Conservation (phyloP, 768 basidiomycete genomes). For the Punctularia strigosozonata region DNA sequence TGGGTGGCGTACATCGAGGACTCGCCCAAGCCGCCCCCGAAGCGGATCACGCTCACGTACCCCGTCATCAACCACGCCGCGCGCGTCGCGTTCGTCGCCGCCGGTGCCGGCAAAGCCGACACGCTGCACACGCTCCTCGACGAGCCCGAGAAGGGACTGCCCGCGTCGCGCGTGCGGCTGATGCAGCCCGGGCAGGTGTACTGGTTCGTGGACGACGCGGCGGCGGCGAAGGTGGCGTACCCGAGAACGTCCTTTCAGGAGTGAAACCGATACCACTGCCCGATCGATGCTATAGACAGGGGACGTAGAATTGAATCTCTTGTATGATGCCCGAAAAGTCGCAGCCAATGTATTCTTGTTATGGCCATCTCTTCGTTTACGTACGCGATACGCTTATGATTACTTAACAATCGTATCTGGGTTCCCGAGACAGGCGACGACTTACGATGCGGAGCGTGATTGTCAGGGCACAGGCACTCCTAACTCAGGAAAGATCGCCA, state of each 20-base stretch:
- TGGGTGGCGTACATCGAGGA: constrained; percentile 95
- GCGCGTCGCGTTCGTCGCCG: constrained; percentile 80
- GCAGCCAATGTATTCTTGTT: no score
- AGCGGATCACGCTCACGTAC: constrained; percentile 84
- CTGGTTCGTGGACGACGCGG: constrained; percentile 92
- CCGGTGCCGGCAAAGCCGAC: constrained; percentile 75
- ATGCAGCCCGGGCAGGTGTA: constrained; percentile 73
- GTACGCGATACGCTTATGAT: no score
- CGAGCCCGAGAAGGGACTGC: constrained; percentile 65
- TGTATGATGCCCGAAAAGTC: no score
- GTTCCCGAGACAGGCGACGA: no score
- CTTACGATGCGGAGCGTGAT: no score
- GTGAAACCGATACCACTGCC: no score
- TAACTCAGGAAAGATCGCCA: constrained; percentile 72
- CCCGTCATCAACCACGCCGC: constrained; percentile 86
- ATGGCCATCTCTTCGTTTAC: no score
- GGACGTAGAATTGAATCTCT: no score
- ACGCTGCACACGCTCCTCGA: constrained; percentile 68
- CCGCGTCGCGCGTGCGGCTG: constrained; percentile 73
- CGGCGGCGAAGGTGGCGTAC: constrained; percentile 51
- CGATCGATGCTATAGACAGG: no score
- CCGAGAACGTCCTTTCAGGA: constrained; percentile 46
- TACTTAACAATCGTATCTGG: no score
- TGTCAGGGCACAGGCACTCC: no score
- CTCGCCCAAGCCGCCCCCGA: constrained; percentile 86